Evolutionary conservation across 805 yeast genomes (phyloP), one percentile per base, ranked within the genome.

Genomic region (Starmerella geochares): DNA sequence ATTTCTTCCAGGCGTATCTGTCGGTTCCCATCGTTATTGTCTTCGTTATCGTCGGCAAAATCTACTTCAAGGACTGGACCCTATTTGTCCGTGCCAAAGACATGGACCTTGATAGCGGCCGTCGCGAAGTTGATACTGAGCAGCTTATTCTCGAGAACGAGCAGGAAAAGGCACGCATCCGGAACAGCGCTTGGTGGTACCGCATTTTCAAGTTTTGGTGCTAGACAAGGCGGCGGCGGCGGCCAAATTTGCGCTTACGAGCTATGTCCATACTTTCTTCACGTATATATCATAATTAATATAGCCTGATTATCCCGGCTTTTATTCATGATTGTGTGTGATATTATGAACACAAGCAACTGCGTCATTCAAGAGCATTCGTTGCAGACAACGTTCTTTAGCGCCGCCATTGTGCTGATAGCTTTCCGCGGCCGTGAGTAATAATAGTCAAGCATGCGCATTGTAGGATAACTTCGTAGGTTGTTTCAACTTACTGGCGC

Each of bases 91-190:
- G 64, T 20, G 71, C 75, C 25, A 59, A 62, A 23, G 79, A 77
- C 39, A 70, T 80, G 61, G 85, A 80, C 58, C 71, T 80, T 35
- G 80, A 77, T 55, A 71, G 79, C 24, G 85, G 86, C 47, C 72
- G 81, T 67, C 75, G 80, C 58, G 76, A 74, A 38, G 61, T 72
- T 27, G 82, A 80, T 31, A 5, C 32, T 5, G 53, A 50, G 29
- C 20, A 9, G 21, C 40, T 53, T 19, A 42, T 17, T 9, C 41
- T 17, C 31, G 53, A 49, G 28, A 38, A 14, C 21, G 31, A 8
- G 4, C 33, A 32, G 27, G 51, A 53, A 23, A 11, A 32, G 14
- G 47, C 46, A 40, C 45, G 50, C 10, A 23, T 51, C 24, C 21
- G 33, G 19, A 14, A 21, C 19, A 9, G 20, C 7, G 32, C 33